Percentiles rank a stretch among this genome's conserved stretches.
Conservation (phyloP, 31 red algal species). For the Porphyra umbilicalis region DNA sequence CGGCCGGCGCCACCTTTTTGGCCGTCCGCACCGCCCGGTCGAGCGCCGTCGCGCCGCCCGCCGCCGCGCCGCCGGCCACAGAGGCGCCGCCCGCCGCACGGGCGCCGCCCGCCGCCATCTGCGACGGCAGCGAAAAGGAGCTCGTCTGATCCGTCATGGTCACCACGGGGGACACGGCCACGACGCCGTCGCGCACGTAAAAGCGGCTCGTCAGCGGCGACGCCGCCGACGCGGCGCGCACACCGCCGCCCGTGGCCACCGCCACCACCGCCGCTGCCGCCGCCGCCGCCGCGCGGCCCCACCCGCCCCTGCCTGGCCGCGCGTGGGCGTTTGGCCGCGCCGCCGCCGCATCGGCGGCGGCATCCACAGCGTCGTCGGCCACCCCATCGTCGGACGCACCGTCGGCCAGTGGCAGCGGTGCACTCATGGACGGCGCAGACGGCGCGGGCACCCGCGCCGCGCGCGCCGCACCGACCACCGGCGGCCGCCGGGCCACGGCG, state of each 20-base stretch:
- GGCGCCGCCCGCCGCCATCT: slow-evolving; percentile 15
- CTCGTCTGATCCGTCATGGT: slow-evolving; percentile 72
- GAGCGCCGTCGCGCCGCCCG: slow-evolving; percentile 2
- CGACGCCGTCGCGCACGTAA: not conserved
- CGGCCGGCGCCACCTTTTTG: slow-evolving; percentile 19
- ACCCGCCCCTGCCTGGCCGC: not conserved
- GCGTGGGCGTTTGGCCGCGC: not conserved
- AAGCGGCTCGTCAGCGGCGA: not conserved
- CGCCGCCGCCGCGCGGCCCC: not conserved
- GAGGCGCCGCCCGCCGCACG: not conserved
- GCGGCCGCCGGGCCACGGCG: too few relatives aligned
- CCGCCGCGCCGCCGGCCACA: slow-evolving; percentile 5
- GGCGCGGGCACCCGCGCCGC: too few relatives aligned
- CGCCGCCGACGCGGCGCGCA: not conserved
- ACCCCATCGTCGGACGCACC: too few relatives aligned
- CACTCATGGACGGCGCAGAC: too few relatives aligned
- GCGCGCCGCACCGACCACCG: too few relatives aligned
- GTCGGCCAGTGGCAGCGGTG: too few relatives aligned
- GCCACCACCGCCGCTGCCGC: not conserved
- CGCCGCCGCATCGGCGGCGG: not conserved
- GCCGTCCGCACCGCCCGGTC: slow-evolving; percentile 4
- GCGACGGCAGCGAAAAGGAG: slow-evolving; percentile 38
- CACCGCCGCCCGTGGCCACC: not conserved
- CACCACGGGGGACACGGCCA: slow-evolving; percentile 19
- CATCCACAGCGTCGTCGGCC: too few relatives aligned